phyloP scores from a whole-genome alignment of 441 rosid species.

The Erodium chrysanthum region DNA sequence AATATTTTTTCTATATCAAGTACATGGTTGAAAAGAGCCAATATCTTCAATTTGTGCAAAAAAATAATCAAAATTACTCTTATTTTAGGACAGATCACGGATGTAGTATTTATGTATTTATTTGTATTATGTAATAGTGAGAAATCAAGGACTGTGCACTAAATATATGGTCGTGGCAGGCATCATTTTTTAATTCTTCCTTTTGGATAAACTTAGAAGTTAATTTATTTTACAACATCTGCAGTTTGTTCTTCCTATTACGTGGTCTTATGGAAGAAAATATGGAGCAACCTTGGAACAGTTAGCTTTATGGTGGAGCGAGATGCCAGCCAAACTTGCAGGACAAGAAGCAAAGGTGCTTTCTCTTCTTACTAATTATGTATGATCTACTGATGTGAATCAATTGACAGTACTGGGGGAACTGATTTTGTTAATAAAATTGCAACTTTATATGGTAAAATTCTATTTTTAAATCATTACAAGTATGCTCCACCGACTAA shows the following conservation, averaged over 20 bases:
- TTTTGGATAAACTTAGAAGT: no score
- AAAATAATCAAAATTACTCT: no score
- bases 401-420: background rate
- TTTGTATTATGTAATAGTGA: background rate
- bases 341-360: conserved; percentile 57
- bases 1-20: no score
- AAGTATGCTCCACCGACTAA: no score
- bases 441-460: no score
- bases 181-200: background rate
- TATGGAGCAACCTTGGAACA: conserved; percentile 67
- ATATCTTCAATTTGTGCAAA: no score
- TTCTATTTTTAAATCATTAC: no score
- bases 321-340: conserved; percentile 74
- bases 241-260: conserved; percentile 92
- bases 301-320: conserved; percentile 77
- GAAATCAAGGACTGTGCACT: background rate
- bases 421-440: no score
- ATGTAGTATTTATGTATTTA: no score
- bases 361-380: background rate
- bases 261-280: conserved; percentile 75
- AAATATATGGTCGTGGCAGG: background rate
- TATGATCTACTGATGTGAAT: background rate
- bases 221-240: conserved; percentile 20
- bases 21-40: no score
- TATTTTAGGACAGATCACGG: no score